These are phyloP conservation scores for Mentha longifolia DNA, from an alignment of 257 asterid species.

Conservation along the genomic window DNA sequence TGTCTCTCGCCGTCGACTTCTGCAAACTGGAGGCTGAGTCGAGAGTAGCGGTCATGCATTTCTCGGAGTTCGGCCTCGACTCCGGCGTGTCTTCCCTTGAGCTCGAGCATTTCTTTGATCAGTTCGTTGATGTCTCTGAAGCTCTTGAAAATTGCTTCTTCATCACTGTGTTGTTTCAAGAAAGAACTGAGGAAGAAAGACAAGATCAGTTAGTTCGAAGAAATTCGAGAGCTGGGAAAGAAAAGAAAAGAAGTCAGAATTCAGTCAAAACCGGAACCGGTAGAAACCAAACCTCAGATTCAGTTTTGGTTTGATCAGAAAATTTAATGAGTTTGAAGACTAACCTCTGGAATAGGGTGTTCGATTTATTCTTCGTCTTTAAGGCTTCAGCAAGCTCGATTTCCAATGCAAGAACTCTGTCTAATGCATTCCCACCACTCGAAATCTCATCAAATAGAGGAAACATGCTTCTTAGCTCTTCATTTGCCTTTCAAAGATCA, in stretches of 20 bases:
- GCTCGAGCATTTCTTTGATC: slow-evolving; percentile 80
- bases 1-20: slow-evolving; percentile 99
- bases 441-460: slow-evolving; percentile 69
- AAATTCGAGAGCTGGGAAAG: too few relatives aligned
- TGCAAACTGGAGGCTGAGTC: slow-evolving; percentile 88
- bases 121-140: slow-evolving; percentile 84
- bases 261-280: background rate
- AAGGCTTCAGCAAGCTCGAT: slow-evolving; percentile 92
- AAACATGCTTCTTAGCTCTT: slow-evolving; percentile 79
- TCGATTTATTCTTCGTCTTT: slow-evolving; percentile 64
- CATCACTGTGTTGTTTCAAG: slow-evolving; percentile 80
- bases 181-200: slow-evolving; percentile 61
- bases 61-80: slow-evolving; percentile 80
- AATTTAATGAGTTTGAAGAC: slow-evolving; percentile 10
- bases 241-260: background rate
- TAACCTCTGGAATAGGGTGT: slow-evolving; percentile 75
- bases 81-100: slow-evolving; percentile 70
- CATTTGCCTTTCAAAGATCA: slow-evolving; percentile 63
- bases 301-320: background rate
- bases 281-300: background rate
- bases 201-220: background rate
- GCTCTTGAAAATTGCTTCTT: slow-evolving; percentile 84
- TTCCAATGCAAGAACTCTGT: slow-evolving; percentile 90
- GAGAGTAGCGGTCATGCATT: slow-evolving; percentile 90
- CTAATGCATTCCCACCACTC: slow-evolving; percentile 73